These are phyloP conservation scores for Fusarium chlamydosporum DNA, from an alignment of 2,329 filamentous ascomycete genomes.

Conservation along the genomic window DNA sequence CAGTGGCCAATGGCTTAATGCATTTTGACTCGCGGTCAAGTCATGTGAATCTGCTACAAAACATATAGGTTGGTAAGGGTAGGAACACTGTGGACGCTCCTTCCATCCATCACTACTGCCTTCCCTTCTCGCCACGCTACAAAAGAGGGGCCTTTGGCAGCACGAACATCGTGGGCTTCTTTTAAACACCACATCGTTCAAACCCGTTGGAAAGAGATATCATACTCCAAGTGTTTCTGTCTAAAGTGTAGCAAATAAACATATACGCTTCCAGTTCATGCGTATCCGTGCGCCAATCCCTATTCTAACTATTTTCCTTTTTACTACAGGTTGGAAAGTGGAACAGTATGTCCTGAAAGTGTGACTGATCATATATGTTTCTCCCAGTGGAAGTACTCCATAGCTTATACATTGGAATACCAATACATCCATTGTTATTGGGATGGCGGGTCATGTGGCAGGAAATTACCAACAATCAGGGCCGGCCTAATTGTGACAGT, in stretches of 20 bases:
- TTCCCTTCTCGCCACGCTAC: background rate
- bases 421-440: conserved; percentile 35
- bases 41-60: conserved; percentile 23
- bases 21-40: background rate
- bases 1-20: background rate
- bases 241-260: conserved; percentile 33
- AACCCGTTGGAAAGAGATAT: background rate
- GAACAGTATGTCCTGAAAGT: conserved; percentile 7
- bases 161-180: background rate
- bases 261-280: conserved; percentile 40
- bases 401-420: conserved; percentile 5
- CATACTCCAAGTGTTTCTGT: conserved; percentile 35
- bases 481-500: conserved; percentile 75
- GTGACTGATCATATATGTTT: conserved; percentile 8
- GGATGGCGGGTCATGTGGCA: conserved; percentile 79
- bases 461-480: conserved; percentile 95
- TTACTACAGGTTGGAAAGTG: conserved; percentile 10
- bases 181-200: background rate
- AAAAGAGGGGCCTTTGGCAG: background rate
- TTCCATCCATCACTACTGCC: conserved; percentile 14
- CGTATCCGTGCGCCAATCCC: conserved; percentile 38
- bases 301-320: conserved; percentile 28
- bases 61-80: background rate
- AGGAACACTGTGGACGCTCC: conserved; percentile 14
- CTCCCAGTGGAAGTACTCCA: background rate